Evolutionary conservation across 441 rosid genomes (phyloP).

Genomic region (Flueggea neowawraea): DNA sequence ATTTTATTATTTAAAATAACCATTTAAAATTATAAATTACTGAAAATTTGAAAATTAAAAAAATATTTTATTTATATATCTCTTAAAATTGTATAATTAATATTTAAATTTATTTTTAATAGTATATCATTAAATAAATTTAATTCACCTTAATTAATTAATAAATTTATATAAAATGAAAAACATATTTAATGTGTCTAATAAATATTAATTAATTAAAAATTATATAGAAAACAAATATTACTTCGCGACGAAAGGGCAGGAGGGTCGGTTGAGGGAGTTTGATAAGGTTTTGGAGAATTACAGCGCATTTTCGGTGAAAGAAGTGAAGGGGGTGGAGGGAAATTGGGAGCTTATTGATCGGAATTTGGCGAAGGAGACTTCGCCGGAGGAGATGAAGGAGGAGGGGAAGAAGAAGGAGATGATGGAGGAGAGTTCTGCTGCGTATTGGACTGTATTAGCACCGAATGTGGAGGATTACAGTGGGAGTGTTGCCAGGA

Average conservation of each 20-base stretch:
- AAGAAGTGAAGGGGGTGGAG: slow-evolving; percentile 39
- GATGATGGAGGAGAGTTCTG: slow-evolving; percentile 56
- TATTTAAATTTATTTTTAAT: too few relatives aligned
- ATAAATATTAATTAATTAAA: too few relatives aligned
- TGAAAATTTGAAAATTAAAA: too few relatives aligned
- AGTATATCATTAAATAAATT: too few relatives aligned
- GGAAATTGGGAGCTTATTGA: slow-evolving; percentile 41
- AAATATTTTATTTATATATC: too few relatives aligned
- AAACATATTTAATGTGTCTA: too few relatives aligned
- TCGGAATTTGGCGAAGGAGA: slow-evolving; percentile 33
- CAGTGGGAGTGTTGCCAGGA: slow-evolving; percentile 50
- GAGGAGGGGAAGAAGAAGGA: slow-evolving; percentile 41
- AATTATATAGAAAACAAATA: too few relatives aligned
- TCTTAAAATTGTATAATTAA: too few relatives aligned
- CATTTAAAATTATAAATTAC: too few relatives aligned
- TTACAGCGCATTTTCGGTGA: slow-evolving; percentile 67
- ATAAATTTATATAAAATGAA: too few relatives aligned
- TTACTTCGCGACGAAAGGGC: slow-evolving; percentile 86
- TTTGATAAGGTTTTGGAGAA: slow-evolving; percentile 55
- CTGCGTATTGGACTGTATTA: slow-evolving; percentile 89
- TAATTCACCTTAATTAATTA: too few relatives aligned
- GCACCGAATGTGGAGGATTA: slow-evolving; percentile 97
- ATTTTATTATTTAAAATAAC: too few relatives aligned
- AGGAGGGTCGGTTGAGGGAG: slow-evolving; percentile 43
- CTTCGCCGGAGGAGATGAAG: slow-evolving; percentile 65